Conservation (phyloP, 768 basidiomycete species). For the Hirschioporus abietinus region DNA sequence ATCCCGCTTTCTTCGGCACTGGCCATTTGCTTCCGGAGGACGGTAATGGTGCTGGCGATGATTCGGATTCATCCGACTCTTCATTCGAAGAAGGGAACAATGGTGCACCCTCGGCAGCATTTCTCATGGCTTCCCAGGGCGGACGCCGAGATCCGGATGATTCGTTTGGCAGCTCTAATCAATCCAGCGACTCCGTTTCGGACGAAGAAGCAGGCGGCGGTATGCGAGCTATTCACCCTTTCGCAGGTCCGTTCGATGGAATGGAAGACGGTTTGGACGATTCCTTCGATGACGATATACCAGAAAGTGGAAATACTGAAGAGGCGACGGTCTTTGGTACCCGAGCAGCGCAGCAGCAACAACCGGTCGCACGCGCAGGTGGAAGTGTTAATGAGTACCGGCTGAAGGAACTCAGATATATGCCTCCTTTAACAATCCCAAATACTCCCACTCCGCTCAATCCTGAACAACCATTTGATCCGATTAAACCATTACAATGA, state of each 20-base stretch:
- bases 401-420: neutral
- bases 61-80: slow-evolving; percentile 55
- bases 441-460: neutral
- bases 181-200: slow-evolving; percentile 51
- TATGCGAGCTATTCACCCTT: slow-evolving; percentile 52
- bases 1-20: neutral
- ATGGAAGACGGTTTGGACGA: slow-evolving; percentile 40
- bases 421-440: neutral
- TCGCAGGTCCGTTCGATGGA: slow-evolving; percentile 37
- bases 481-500: neutral
- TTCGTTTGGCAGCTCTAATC: slow-evolving; percentile 34
- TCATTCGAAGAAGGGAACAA: slow-evolving; percentile 53
- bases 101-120: slow-evolving; percentile 64
- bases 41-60: slow-evolving; percentile 31
- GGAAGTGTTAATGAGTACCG: neutral
- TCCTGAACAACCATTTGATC: neutral
- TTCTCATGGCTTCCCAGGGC: slow-evolving; percentile 54
- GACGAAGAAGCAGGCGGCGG: slow-evolving; percentile 39
- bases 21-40: slow-evolving; percentile 8
- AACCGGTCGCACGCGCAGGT: neutral
- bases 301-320: neutral
- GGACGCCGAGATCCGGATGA: slow-evolving; percentile 25
- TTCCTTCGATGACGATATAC: slow-evolving; percentile 38
- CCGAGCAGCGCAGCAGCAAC: neutral
- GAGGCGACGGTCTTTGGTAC: neutral